phyloP scores from a whole-genome alignment of 148 eudicot species.

The Heliosperma pusillum region DNA sequence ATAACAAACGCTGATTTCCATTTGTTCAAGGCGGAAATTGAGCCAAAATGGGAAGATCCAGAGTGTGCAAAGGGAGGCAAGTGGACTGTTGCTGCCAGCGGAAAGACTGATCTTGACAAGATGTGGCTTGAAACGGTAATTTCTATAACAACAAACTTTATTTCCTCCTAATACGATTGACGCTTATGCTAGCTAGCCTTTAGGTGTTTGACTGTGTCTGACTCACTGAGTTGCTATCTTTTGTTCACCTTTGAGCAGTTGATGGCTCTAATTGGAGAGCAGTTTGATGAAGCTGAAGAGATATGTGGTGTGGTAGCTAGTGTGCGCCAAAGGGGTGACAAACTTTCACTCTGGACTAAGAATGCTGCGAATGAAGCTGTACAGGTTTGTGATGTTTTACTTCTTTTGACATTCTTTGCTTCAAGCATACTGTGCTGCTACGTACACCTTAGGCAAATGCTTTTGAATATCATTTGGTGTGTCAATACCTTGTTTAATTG shows the following conservation, averaged over 20 bases:
- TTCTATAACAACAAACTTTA: background rate
- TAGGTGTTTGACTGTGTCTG: background rate
- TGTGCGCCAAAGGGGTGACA: conserved; percentile 79
- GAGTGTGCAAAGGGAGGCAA: conserved; percentile 98
- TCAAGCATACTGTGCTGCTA: background rate
- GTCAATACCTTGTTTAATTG: background rate
- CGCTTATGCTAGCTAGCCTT: background rate
- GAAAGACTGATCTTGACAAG: conserved; percentile 57
- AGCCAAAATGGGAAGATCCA: conserved; percentile 99
- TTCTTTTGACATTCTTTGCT: background rate
- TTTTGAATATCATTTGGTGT: background rate
- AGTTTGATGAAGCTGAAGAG: conserved; percentile 87
- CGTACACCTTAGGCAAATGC: background rate
- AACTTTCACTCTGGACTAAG: conserved; percentile 85
- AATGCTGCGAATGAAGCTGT: conserved; percentile 85
- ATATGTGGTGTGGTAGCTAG: conserved; percentile 97
- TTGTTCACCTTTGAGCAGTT: conserved; percentile 39
- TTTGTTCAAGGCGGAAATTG: conserved; percentile 85
- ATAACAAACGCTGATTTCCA: conserved; percentile 79
- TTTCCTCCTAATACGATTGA: background rate
- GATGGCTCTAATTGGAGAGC: conserved; percentile 96
- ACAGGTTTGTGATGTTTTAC: conserved; percentile 51
- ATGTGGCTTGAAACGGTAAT: conserved; percentile 99
- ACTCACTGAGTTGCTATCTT: background rate
- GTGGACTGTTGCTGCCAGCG: conserved; percentile 68